A percentile compares a stretch with the other conserved stretches of the same genome.
Conservation (phyloP, 108 stramenopile species). For the Nitzschia palea region DNA sequence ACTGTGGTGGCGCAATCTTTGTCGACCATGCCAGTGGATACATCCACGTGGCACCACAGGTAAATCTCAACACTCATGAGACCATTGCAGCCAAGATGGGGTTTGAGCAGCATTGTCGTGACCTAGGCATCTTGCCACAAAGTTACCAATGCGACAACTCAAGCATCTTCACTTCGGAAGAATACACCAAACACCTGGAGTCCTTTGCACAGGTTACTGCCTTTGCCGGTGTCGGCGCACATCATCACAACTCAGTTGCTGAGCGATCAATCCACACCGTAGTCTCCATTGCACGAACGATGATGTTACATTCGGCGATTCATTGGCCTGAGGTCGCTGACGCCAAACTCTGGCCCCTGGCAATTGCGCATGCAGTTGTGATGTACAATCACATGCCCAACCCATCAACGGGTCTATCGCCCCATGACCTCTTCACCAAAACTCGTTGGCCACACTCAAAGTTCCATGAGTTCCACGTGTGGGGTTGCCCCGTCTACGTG, state of each 20-base stretch:
- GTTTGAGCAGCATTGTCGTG: slow-evolving; percentile 18
- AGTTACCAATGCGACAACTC: slow-evolving; percentile 35
- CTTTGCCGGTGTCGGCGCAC: slow-evolving; percentile 49
- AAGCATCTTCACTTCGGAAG: slow-evolving; percentile 24
- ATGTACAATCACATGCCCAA: slow-evolving; percentile 31
- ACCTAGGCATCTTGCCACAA: slow-evolving; percentile 13
- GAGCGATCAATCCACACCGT: slow-evolving; percentile 47
- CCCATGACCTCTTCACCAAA: slow-evolving; percentile 27
- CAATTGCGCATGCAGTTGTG: slow-evolving; percentile 43
- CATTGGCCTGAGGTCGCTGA: slow-evolving; percentile 46
- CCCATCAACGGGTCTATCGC: slow-evolving; percentile 23
- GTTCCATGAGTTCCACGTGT: slow-evolving; percentile 13
- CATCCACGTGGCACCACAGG: slow-evolving; percentile 25
- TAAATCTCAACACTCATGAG: slow-evolving; percentile 22
- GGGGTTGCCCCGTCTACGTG: slow-evolving; percentile 33
- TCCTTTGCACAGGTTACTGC: slow-evolving; percentile 4
- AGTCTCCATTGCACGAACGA: slow-evolving; percentile 28
- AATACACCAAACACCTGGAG: background rate
- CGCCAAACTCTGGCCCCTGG: slow-evolving; percentile 44
- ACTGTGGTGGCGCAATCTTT: slow-evolving; percentile 42
- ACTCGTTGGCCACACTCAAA: slow-evolving; percentile 21
- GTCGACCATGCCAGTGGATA: slow-evolving; percentile 38
- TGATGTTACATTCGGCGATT: slow-evolving; percentile 41
- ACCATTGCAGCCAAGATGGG: slow-evolving; percentile 24
- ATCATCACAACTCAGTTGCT: slow-evolving; percentile 63